A percentile compares a stretch with the other conserved stretches of the same genome.
phyloP scores from a whole-genome alignment of 31 red algal genomes.

The Odonthalia washingtoniensis region DNA sequence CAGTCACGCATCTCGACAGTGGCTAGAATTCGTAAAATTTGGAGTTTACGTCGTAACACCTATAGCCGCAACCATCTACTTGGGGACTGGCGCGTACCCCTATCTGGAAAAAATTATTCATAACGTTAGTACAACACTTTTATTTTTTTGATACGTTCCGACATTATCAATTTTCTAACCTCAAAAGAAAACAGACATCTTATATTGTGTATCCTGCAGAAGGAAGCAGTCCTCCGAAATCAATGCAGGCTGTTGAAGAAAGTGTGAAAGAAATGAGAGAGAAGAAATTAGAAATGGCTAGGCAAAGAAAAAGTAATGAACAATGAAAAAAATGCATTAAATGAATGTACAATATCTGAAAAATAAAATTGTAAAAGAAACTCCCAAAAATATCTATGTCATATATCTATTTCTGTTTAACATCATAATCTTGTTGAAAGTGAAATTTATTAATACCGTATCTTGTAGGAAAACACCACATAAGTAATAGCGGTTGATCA shows the following conservation, averaged over 20 bases:
- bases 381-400: too few relatives aligned
- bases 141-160: not conserved
- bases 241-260: not conserved
- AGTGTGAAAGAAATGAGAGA: constrained; percentile 18
- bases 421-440: too few relatives aligned
- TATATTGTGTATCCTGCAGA: constrained; percentile 84
- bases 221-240: constrained; percentile 61
- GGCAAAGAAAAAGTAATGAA: not conserved
- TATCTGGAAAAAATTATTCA: constrained; percentile 76
- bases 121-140: constrained; percentile 47
- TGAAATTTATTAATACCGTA: not conserved
- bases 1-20: constrained; percentile 63
- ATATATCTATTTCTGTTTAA: too few relatives aligned
- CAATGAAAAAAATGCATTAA: too few relatives aligned
- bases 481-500: constrained; percentile 41
- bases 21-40: constrained; percentile 84
- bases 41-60: constrained; percentile 71
- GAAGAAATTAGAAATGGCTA: not conserved
- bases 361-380: too few relatives aligned
- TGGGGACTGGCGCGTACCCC: constrained; percentile 75
- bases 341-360: too few relatives aligned
- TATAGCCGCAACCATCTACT: constrained; percentile 64
- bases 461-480: constrained; percentile 36
- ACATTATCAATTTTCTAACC: not conserved
- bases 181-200: constrained; percentile 56